Evolutionary conservation across 805 yeast genomes (phyloP).

Genomic region (Kazachstania bromeliacearum): DNA sequence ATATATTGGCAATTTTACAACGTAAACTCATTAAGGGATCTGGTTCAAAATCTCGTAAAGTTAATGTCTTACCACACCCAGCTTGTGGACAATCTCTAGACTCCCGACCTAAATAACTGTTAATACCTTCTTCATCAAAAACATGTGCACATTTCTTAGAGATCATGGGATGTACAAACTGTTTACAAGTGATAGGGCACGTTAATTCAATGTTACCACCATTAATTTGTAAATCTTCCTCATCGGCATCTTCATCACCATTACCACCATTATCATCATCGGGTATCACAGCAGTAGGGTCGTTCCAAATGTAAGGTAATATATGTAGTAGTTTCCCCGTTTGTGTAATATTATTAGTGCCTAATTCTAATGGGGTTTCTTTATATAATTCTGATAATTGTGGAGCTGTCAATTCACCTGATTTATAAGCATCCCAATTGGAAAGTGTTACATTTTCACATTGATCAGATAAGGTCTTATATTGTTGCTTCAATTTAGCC

Average conservation of each 20-base stretch:
- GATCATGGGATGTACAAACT: conserved; percentile 46
- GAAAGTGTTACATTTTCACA: conserved; percentile 12
- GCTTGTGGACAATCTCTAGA: conserved; percentile 50
- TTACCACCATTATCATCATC: conserved; percentile 19
- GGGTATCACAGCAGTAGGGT: conserved; percentile 59
- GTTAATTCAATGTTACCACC: conserved; percentile 63
- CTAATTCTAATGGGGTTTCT: not conserved
- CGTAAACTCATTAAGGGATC: conserved; percentile 52
- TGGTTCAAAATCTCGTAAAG: conserved; percentile 30
- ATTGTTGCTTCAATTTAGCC: conserved; percentile 9
- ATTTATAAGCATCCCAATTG: conserved; percentile 11
- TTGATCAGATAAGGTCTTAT: conserved; percentile 8
- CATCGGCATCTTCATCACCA: conserved; percentile 29
- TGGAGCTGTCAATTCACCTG: conserved; percentile 10
- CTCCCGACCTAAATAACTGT: conserved; percentile 21
- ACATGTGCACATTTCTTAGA: conserved; percentile 52
- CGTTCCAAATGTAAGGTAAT: conserved; percentile 35
- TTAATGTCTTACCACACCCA: conserved; percentile 37
- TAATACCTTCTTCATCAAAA: conserved; percentile 43
- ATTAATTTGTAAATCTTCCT: conserved; percentile 52
- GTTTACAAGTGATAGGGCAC: conserved; percentile 55
- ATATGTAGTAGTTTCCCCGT: not conserved
- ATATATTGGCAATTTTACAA: conserved; percentile 30
- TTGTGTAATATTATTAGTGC: not conserved
- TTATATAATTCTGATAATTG: conserved; percentile 8